Conservation (phyloP, 768 basidiomycete species). For the Termitomyces bulborhizus region DNA sequence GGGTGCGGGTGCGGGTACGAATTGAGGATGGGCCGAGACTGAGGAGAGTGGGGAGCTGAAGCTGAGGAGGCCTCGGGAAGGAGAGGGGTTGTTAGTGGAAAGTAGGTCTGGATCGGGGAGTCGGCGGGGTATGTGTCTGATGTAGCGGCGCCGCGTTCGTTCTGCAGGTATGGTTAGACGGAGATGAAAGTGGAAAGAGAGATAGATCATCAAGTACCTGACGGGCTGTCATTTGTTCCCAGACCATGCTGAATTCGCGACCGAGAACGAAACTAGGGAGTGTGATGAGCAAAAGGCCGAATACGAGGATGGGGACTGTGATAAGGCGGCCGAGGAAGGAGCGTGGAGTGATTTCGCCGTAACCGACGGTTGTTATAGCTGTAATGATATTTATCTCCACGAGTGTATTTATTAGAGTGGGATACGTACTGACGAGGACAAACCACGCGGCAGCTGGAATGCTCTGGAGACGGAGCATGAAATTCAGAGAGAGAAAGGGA, state of each 20-base stretch:
- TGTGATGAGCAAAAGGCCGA: conserved; percentile 84
- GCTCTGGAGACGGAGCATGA: conserved; percentile 16
- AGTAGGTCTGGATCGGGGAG: conserved; percentile 9
- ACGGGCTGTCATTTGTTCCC: conserved; percentile 69
- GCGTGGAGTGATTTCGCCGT: conserved; percentile 87
- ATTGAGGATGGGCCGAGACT: neutral
- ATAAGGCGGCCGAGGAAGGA: conserved; percentile 84
- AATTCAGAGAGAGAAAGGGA: neutral
- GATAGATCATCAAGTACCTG: conserved; percentile 20
- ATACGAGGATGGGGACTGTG: conserved; percentile 81
- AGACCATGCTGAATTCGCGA: conserved; percentile 84
- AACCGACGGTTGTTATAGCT: conserved; percentile 42
- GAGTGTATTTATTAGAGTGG: too few relatives aligned
- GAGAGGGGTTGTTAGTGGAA: conserved; percentile 5
- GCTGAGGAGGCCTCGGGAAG: neutral
- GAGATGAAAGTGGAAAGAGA: too few relatives aligned
- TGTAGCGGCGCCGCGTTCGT: conserved; percentile 12
- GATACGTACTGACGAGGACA: conserved; percentile 67
- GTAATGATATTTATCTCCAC: neutral
- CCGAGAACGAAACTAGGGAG: conserved; percentile 90
- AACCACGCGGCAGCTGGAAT: conserved; percentile 59
- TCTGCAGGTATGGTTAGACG: neutral
- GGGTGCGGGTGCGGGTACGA: neutral
- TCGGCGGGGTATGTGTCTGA: neutral
- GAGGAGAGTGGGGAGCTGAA: too few relatives aligned